Evolutionary conservation across 208 protist genomes (phyloP), one percentile per base, ranked within the genome.

Genomic region (Phytomonas sp.): DNA sequence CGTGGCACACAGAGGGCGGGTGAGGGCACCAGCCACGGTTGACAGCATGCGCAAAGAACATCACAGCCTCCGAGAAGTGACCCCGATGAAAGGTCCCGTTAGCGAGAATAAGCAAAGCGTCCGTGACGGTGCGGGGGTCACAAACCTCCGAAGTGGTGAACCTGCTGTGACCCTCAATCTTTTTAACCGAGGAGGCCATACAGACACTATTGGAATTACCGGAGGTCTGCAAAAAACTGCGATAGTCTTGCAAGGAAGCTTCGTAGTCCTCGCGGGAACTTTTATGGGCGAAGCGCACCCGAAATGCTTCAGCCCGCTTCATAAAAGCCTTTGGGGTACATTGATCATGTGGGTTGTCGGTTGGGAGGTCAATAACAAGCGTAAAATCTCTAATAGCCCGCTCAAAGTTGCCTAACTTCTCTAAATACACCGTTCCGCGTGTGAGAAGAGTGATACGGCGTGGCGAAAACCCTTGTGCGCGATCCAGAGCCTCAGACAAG

Each of bases 331-430:
- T 81, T 6, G 90, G 80, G 40, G 81, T 85, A 71, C 73, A 90
- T 71, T 73, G 71, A 70, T 87, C 86, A 45, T 68, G 29, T 36
- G 56, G 63, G 60, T 76, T 73, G 66, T 82, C 76, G 5, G 79
- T 61, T 14, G 77, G 73, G 4, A 87, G 71, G 61, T 71, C 73
- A 60, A 96, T 76, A 42, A 83, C 76, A 33, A 94, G 75, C 12
- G 84, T 90, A 63, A 93, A 89, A 70, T 96, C 91, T 29, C 80
- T 77, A 75, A 96, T 91, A 23, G 91, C 91, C 26, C 82, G 70
- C 64, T 88, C 81, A 74, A 84, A 73, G 65, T 88, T 75, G n/a
- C 71, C 56, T 23, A 86, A 61, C 45, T 82, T 72, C 26, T 85
- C 81, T 2, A 80, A 76, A 71, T 88, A 87, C 36, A 92, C 75